Evolutionary conservation across 1,139 yeast species (phyloP).

Genomic region (Pichia sp.): DNA sequence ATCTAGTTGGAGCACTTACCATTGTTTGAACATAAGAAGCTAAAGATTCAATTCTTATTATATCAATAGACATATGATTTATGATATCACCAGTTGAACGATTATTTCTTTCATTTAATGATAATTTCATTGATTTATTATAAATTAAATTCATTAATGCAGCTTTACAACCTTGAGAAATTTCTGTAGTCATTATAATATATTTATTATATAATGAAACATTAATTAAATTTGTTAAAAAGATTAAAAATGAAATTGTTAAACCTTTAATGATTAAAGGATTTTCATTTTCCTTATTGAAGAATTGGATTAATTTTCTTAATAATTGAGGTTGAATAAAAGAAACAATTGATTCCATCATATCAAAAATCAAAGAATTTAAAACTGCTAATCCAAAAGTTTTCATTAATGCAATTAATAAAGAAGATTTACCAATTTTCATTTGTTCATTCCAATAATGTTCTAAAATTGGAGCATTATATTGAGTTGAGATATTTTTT

Average conservation of each 20-base stretch:
- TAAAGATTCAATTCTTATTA: constrained; percentile 46
- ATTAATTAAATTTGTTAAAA: constrained; percentile 39
- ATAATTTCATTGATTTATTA: constrained; percentile 43
- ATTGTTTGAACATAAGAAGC: constrained; percentile 48
- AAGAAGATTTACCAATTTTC: constrained; percentile 29
- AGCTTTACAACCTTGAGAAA: constrained; percentile 47
- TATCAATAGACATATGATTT: constrained; percentile 55
- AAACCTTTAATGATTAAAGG: constrained; percentile 47
- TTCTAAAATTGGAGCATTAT: constrained; percentile 30
- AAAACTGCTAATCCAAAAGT: constrained; percentile 45
- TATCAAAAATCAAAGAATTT: constrained; percentile 40
- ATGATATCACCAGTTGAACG: constrained; percentile 52
- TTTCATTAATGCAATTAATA: constrained; percentile 37
- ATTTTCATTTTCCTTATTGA: constrained; percentile 28
- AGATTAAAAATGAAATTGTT: constrained; percentile 45
- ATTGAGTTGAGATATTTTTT: constrained; percentile 37
- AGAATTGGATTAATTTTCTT: constrained; percentile 42
- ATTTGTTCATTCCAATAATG: constrained; percentile 35
- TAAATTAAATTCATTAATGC: constrained; percentile 45
- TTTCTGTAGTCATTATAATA: constrained; percentile 45
- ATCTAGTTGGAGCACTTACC: constrained; percentile 54
- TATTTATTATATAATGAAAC: constrained; percentile 48
- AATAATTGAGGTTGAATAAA: constrained; percentile 56
- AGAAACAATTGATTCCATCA: constrained; percentile 38
- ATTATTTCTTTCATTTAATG: constrained; percentile 40